phyloP scores from a whole-genome alignment of 352 stramenopile genomes.

The Pythium scleroteichum region DNA sequence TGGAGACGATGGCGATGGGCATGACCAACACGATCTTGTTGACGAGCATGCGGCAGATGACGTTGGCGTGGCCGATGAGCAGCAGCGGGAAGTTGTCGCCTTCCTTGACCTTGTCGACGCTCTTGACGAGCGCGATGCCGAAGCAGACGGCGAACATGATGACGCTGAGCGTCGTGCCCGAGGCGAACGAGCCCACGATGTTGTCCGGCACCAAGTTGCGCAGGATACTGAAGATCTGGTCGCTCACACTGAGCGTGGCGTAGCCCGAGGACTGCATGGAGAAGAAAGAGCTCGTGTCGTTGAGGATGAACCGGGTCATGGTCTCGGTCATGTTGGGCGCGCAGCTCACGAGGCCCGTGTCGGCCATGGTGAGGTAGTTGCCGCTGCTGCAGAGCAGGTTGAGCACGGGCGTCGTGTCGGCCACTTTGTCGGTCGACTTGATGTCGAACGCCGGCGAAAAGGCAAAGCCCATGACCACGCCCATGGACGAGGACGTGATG shows the following conservation, averaged over 20 bases:
- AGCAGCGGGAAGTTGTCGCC: conserved; percentile 66
- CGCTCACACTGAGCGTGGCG: conserved; percentile 50
- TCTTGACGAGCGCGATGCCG: conserved; percentile 63
- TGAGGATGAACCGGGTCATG: conserved; percentile 50
- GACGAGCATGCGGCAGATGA: conserved; percentile 68
- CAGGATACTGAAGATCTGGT: conserved; percentile 70
- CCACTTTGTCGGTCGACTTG: background rate
- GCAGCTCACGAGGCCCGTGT: conserved; percentile 47
- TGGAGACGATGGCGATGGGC: conserved; percentile 69
- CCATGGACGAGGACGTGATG: conserved; percentile 48
- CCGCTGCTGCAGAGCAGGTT: conserved; percentile 48
- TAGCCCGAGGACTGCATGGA: conserved; percentile 36
- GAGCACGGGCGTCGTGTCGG: conserved; percentile 27
- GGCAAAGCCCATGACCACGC: conserved; percentile 44
- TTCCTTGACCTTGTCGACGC: conserved; percentile 45
- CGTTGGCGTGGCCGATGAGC: conserved; percentile 61
- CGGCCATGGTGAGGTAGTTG: conserved; percentile 37
- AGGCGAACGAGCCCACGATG: conserved; percentile 58
- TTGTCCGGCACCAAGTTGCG: conserved; percentile 67
- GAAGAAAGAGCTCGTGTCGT: conserved; percentile 57
- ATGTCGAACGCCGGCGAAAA: conserved; percentile 34
- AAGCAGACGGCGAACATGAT: conserved; percentile 77
- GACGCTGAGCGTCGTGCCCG: conserved; percentile 56
- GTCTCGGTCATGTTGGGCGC: conserved; percentile 26
- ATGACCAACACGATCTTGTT: conserved; percentile 69